A percentile compares a stretch with the other conserved stretches of the same genome.
Evolutionary conservation across 192 early-diverging fungal genomes (phyloP).

Genomic region (Dimargaris verticillata): DNA sequence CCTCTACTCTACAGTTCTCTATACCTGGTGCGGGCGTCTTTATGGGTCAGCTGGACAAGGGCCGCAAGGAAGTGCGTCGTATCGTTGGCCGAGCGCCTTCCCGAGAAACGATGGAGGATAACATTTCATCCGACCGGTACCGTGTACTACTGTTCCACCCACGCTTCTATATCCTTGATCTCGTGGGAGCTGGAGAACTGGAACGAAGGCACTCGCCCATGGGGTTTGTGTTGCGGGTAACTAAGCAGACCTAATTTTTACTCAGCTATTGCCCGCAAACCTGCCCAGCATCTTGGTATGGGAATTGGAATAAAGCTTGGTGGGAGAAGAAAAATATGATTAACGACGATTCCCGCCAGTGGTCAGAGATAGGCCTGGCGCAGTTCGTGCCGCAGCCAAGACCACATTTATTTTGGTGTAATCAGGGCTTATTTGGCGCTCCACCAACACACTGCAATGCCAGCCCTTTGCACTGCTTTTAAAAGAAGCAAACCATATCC

Average conservation of each 20-base stretch:
- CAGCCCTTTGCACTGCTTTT: no score
- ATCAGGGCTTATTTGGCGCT: no score
- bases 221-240: not conserved
- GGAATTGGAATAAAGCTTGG: no score
- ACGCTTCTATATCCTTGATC: not conserved
- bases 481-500: no score
- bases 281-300: no score
- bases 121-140: not conserved
- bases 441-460: no score
- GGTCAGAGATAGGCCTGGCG: no score
- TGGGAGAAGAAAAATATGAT: no score
- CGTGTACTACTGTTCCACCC: not conserved
- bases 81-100: not conserved
- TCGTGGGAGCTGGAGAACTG: not conserved
- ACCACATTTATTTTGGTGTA: no score
- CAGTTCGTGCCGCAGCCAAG: no score
- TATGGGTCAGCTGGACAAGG: not conserved
- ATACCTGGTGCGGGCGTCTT: not conserved
- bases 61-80: not conserved
- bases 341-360: no score
- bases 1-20: not conserved
- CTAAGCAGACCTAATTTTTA: not conserved
- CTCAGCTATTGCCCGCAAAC: not conserved
- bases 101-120: not conserved
- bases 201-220: not conserved